Base-by-base conservation (phyloP, 2,329 filamentous ascomycete genomes). In the Metarhizium humberi region DNA sequence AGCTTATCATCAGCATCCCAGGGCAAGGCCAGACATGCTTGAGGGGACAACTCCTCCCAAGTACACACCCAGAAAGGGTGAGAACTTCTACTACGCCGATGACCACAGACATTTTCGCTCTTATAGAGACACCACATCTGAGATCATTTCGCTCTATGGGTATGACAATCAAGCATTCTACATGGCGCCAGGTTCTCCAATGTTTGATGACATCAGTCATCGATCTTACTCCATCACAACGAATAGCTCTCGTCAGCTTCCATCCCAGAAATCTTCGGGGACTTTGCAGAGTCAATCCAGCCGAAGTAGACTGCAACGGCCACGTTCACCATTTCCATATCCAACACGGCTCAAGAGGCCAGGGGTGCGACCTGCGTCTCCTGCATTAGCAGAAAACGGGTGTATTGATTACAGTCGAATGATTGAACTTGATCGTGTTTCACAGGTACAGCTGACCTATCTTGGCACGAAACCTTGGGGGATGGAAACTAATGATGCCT, bases 241-340 rank as follows among this genome's bases (percentile, higher is more conserved):
- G 10, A 77, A 74, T 58, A 74, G 73, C 57, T 76, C 78, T 7
- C 69, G 70, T 18, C 68, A 71, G 13, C 63, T 78, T n/a, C 73
- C 75, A 10, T 76, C 75, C 30, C 72, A 75, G 55, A 73, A 71
- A 58, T 78, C 78, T 6, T 75, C 71, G 46, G 69, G 71, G 5
- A 79, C 75, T 30, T 64, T 79, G 46, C 73, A 77, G 57, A 79
- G 75, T 56, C 74, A 75, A 36, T 67, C 69, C 20, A 77, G 77
- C 30, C 65, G 65, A 25, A 64, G 63, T 48, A 65, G 69, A 34
- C 61, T 76, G 52, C 78, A 80, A 60, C 73, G 79, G n/a, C 78
- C 80, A 50, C 74, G 79, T 34, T 83, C 81, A 25, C 80, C 81
- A 1, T 83, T 79, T 57, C 78, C 78, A 25, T 83, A 84, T 56